phyloP scores from a whole-genome alignment of 129 eudicot genomes.

The Glebionis coronaria region DNA sequence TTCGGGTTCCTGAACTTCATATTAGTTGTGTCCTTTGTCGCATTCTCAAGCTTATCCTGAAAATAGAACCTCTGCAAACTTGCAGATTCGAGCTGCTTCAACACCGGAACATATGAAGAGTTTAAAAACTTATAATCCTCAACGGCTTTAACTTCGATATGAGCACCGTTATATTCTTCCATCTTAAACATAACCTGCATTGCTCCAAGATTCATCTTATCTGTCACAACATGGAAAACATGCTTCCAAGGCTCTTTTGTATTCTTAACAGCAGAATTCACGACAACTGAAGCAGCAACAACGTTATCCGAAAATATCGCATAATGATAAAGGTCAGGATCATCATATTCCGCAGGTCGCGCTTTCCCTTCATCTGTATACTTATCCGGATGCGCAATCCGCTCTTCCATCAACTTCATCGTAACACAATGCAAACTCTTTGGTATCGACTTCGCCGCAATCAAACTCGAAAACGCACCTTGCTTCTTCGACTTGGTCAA shows the following conservation, averaged over 20 bases:
- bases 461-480: constrained; percentile 17
- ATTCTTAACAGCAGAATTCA: constrained; percentile 19
- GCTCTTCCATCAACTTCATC: constrained; percentile 18
- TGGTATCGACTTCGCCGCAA: constrained; percentile 16
- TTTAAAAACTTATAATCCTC: constrained; percentile 77
- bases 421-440: constrained; percentile 16
- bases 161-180: constrained; percentile 18
- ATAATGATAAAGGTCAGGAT: constrained; percentile 14
- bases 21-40: constrained; percentile 80
- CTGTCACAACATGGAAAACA: constrained; percentile 15
- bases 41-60: constrained; percentile 77
- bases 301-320: constrained; percentile 18
- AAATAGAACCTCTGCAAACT: constrained; percentile 69
- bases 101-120: constrained; percentile 81
- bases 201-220: constrained; percentile 18
- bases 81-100: constrained; percentile 70
- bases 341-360: constrained; percentile 6
- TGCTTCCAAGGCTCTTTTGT: constrained; percentile 10
- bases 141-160: constrained; percentile 50
- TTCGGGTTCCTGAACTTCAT: constrained; percentile 92
- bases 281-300: constrained; percentile 16
- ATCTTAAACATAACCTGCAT: constrained; percentile 21
- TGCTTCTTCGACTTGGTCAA: constrained; percentile 8
- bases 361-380: constrained; percentile 1
- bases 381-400: constrained; percentile 14